These are phyloP conservation scores for Hapsidospora chrysogenum DNA, from an alignment of 495 filamentous ascomycete species.

Conservation along the genomic window DNA sequence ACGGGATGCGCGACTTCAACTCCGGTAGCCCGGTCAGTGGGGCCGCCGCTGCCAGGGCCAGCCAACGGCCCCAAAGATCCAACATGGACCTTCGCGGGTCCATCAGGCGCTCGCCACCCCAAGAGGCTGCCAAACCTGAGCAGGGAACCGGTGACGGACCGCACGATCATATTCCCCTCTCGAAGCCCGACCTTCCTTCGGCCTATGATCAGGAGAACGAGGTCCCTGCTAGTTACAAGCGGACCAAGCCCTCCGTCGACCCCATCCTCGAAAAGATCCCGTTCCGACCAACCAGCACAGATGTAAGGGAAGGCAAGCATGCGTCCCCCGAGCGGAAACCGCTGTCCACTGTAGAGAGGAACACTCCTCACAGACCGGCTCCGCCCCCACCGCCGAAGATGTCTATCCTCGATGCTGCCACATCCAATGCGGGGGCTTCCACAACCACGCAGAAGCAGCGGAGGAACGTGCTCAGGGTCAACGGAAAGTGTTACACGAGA, in stretches of 20 bases:
- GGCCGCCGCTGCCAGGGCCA: slow-evolving; percentile 15
- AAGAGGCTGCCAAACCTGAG: background rate
- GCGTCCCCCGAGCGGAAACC: slow-evolving; percentile 49
- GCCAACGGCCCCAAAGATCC: slow-evolving; percentile 14
- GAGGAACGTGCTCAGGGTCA: slow-evolving; percentile 65
- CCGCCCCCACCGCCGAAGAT: slow-evolving; percentile 81
- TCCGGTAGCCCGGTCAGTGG: slow-evolving; percentile 28
- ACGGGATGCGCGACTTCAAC: slow-evolving; percentile 17
- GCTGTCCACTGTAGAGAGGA: slow-evolving; percentile 55
- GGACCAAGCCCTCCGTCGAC: slow-evolving; percentile 42
- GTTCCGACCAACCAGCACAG: slow-evolving; percentile 18
- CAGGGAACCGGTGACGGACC: slow-evolving; percentile 4
- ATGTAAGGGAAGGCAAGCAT: slow-evolving; percentile 9
- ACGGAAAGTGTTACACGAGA: slow-evolving; percentile 77
- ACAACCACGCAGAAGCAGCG: slow-evolving; percentile 57
- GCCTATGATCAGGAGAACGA: slow-evolving; percentile 68
- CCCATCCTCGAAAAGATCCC: slow-evolving; percentile 43
- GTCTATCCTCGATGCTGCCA: slow-evolving; percentile 84
- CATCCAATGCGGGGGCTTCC: slow-evolving; percentile 64
- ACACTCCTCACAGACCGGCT: slow-evolving; percentile 71
- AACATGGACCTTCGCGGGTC: slow-evolving; percentile 7
- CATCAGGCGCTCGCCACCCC: slow-evolving; percentile 7
- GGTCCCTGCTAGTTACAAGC: slow-evolving; percentile 56
- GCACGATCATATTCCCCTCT: too few species aligned
- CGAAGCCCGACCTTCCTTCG: too few species aligned